Evolutionary conservation across 768 basidiomycete species (phyloP), one percentile per base, ranked within the genome.

Genomic region (Trametes punicea): DNA sequence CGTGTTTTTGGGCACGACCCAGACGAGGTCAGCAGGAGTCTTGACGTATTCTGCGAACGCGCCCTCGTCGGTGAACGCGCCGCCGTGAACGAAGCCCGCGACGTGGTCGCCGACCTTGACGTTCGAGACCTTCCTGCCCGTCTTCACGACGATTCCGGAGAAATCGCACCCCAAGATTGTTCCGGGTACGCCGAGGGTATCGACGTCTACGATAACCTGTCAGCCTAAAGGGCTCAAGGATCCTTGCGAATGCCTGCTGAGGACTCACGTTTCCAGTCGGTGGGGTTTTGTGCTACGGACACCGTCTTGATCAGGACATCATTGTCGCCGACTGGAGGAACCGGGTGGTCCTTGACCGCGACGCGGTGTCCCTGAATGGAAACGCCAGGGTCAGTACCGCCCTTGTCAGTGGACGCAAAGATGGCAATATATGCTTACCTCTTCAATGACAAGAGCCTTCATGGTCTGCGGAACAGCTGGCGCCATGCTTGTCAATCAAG

Each of bases 21-120:
- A 63, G 10, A 60, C 63, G 26, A 64, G 65, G n/a, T 64, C 57
- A 6, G 64, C 61, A 6, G 53, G 53, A 7, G 62, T 60, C 56
- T 66, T 55, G 21, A 64, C 56, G 55, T 68, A 70, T 51, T 70
- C 67, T 5, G 67, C 62, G 49, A 64, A 69, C 16, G 68, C 62
- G 15, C 68, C 67, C 27, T 51, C 52, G 36, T 62, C 50, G 3
- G 33, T 25, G 53, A 58, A 65, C 36, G 49, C 39, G 2, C 62
- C 63, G 31, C 69, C 67, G 20, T 62, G 68, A 9, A 67, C 52
- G 45, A 64, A 62, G n/a, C 67, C 68, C 1, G 67, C 65, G 40
- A 68, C 66, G 31, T 62, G 60, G 46, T 67, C 63, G 34, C 69
- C 69, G 13, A 68, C 54, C 18, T 57, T 61, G 18, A 50, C 59